A percentile compares a stretch with the other conserved stretches of the same genome.
Conservation (phyloP, 192 early-diverging fungal species). For the Piromyces finnis region DNA sequence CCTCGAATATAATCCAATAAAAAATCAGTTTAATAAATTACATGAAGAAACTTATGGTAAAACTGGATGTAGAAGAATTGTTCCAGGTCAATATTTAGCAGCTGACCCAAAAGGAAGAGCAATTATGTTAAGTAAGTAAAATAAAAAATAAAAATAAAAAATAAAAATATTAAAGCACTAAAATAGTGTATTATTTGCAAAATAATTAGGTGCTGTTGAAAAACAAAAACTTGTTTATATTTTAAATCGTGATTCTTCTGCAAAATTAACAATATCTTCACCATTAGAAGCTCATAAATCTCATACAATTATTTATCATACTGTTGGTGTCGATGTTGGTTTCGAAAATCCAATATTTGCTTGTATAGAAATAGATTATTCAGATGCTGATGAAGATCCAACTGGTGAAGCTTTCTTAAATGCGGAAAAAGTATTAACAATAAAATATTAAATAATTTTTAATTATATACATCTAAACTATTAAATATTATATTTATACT, state of each 20-base stretch:
- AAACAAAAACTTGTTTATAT: conserved; percentile 94
- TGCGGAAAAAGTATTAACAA: conserved; percentile 60
- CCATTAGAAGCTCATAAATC: conserved; percentile 86
- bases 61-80: conserved; percentile 67
- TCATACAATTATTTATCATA: conserved; percentile 53
- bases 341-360: conserved; percentile 99
- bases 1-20: conserved; percentile 64
- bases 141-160: too few relatives aligned
- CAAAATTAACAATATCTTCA: conserved; percentile 73
- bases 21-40: conserved; percentile 56
- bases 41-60: conserved; percentile 92
- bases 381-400: conserved; percentile 60
- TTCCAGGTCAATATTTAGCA: conserved; percentile 91
- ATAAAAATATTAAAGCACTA: too few relatives aligned
- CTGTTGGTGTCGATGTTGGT: conserved; percentile 87
- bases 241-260: conserved; percentile 75
- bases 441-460: too few relatives aligned
- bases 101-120: conserved; percentile 90
- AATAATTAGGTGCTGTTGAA: conserved; percentile 60
- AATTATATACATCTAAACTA: not conserved
- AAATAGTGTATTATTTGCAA: too few relatives aligned
- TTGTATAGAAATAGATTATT: conserved; percentile 69
- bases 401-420: conserved; percentile 48
- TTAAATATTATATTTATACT: conserved; percentile 2
- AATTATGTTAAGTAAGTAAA: conserved; percentile 56